Base-by-base conservation (phyloP, 1,284 basidiomycete species). In the Taiwanofungus camphoratus region DNA sequence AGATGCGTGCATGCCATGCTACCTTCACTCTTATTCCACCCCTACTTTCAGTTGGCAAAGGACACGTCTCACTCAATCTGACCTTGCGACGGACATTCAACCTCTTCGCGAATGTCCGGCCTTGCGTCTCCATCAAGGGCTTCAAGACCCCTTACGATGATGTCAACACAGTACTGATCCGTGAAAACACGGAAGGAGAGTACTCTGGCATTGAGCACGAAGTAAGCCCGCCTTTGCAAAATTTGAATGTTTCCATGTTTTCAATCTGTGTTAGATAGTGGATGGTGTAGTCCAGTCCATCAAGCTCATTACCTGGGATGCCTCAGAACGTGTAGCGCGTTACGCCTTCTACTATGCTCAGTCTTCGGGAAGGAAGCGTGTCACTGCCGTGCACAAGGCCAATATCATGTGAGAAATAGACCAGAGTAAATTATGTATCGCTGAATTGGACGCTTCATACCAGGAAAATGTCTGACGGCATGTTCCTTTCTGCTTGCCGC, bases 181-280 rank as follows among this genome's bases (percentile, higher is more conserved):
- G 96, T 61, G 96, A 99, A 72, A 99, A 99, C 71, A 99, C 96
- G 22, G 96, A 99, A 71, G 96, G 96, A 61, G 96, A 99, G 70
- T 99, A 99, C 73, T 98, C 94, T 52, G 95, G 95, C 54, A 97
- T 98, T 58, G 95, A 98, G 69, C 95, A 98, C 67, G 93, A 97
- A 79, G 85, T 89, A 49, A 21, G 66, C 54, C 7, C 15, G 41
- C 6, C 36, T 21, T 16, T 35, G 16, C 36, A 19, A 13, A 5
- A 23, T n/a, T 43, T 34, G 46, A 56, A 49, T 43, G 50, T 52
- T 37, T 33, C 23, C 8, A 31, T 38, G 26, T 22, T 6, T 27
- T 37, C 37, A 36, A 38, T 31, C 26, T 27, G 7, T 34, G 21
- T 15, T 52, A 88, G 86, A 76, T 96, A 46, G 86, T 99, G 53